Conservation (phyloP, 768 basidiomycete genomes). For the Ephemerocybe angulata region DNA sequence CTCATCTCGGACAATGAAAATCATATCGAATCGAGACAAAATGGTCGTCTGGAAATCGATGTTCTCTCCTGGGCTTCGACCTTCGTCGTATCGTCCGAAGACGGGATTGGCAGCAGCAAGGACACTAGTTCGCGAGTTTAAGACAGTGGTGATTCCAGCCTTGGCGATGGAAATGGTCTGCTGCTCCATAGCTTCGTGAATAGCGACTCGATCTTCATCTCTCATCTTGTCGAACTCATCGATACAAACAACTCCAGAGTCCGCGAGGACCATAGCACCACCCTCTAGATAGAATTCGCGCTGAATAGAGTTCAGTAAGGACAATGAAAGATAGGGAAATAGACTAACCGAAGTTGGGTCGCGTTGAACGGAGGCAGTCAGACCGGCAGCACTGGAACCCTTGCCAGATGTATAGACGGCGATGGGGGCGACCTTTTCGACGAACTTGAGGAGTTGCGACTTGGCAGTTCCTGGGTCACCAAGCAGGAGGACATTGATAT, state of each 20-base stretch:
- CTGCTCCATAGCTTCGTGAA: conserved; percentile 99
- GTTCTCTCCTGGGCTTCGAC: conserved; percentile 95
- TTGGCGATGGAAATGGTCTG: conserved; percentile 99
- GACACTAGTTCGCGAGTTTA: conserved; percentile 94
- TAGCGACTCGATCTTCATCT: conserved; percentile 97
- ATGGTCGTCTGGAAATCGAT: conserved; percentile 99
- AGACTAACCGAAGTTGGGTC: conserved; percentile 79
- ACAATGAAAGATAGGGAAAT: not conserved
- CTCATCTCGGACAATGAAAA: conserved; percentile 98
- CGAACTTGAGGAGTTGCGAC: conserved; percentile 96
- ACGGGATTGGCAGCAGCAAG: conserved; percentile 97
- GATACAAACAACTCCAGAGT: conserved; percentile 97
- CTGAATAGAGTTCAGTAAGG: conserved; percentile 35
- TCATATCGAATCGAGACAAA: conserved; percentile 98
- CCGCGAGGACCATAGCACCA: conserved; percentile 98
- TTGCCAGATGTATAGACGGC: conserved; percentile 99
- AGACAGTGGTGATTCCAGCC: conserved; percentile 95
- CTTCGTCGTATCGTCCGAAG: conserved; percentile 96
- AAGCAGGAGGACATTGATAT: conserved; percentile 94
- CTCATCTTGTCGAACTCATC: conserved; percentile 99
- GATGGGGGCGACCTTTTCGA: conserved; percentile 98
- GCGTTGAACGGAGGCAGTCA: conserved; percentile 95
- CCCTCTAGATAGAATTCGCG: conserved; percentile 99
- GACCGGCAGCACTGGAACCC: conserved; percentile 96
- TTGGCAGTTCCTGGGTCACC: conserved; percentile 99